Evolutionary conservation across 805 yeast genomes (phyloP), one percentile per base, ranked within the genome.

Genomic region (Candida ovalis): DNA sequence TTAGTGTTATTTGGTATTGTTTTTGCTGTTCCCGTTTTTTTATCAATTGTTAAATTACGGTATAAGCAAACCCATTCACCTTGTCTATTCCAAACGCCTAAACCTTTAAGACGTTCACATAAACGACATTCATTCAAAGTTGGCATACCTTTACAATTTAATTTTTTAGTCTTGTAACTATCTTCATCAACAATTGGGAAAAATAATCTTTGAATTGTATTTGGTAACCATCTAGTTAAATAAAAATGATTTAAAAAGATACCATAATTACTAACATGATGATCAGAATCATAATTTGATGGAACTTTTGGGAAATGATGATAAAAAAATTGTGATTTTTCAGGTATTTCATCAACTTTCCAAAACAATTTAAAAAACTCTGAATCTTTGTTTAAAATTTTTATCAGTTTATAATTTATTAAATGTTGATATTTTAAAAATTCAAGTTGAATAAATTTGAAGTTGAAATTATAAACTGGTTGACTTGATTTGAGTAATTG

Each of bases 181-280:
- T 27, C 17, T 13, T 21, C 45, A 3, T 51, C 50, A 30, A 63
- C 63, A n/a, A 61, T 52, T 5, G 69, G 69, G 49, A 64, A 63
- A 21, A 65, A 32, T 6, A 58, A 19, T 2, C 48, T 43, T 27
- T 61, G 56, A 7, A 66, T 52, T 7, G 53, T 50, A 32, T 43
- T 49, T 1, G 70, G 70, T n/a, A 66, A 50, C 70, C 70, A 66
- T 51, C 70, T 49, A 2, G 63, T 66, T 4, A 66, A 51, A 43
- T 65, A 66, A 42, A 63, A 66, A 48, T 66, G 67, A 46, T 61
- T 62, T 52, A 63, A 36, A 35, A 57, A 61, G 15, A 59, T 59
- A 10, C 56, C 56, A 37, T 53, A 53, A 42, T 56, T 59, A 1
- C 61, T 51, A 30, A 62, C 60, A 33, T 66, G 69, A 52, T 63